phyloP scores from a whole-genome alignment of 495 filamentous ascomycete genomes.

The Pseudoneurospora amorphoporcata region DNA sequence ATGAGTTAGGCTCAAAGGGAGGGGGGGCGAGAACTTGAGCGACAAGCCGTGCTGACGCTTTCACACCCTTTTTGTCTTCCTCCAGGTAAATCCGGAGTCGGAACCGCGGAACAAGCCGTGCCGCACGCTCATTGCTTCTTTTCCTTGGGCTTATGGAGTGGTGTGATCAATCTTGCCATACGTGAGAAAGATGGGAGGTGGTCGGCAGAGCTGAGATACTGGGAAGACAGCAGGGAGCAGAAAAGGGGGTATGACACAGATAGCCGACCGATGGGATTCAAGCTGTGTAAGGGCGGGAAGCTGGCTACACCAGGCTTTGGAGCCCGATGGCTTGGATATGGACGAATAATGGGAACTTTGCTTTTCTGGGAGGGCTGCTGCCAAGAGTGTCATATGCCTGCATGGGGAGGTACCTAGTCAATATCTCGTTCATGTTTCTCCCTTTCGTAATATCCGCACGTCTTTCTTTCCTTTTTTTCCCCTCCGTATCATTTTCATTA shows the following conservation, averaged over 20 bases:
- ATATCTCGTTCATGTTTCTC: too few species aligned
- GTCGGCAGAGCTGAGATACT: not conserved
- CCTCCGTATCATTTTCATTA: too few species aligned
- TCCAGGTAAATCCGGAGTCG: not conserved
- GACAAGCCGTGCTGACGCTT: not conserved
- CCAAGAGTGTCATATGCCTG: too few species aligned
- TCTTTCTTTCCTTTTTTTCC: too few species aligned
- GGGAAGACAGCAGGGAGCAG: too few species aligned
- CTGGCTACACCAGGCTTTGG: not conserved
- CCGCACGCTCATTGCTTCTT: not conserved
- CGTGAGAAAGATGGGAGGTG: not conserved
- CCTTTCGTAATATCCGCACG: too few species aligned
- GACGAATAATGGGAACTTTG: not conserved
- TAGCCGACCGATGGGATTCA: not conserved
- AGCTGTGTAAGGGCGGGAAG: not conserved
- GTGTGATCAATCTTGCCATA: not conserved
- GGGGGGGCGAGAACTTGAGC: not conserved
- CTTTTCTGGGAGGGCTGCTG: too few species aligned
- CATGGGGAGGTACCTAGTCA: too few species aligned
- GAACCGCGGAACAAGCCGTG: not conserved
- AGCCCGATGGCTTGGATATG: not conserved
- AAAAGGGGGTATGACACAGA: not conserved
- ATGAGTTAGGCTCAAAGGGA: too few species aligned
- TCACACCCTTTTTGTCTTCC: not conserved
- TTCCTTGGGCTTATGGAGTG: not conserved